A percentile compares a stretch with the other conserved stretches of the same genome.
Evolutionary conservation across 805 yeast genomes (phyloP).

Genomic region (Saccharomycodes ludwigii): DNA sequence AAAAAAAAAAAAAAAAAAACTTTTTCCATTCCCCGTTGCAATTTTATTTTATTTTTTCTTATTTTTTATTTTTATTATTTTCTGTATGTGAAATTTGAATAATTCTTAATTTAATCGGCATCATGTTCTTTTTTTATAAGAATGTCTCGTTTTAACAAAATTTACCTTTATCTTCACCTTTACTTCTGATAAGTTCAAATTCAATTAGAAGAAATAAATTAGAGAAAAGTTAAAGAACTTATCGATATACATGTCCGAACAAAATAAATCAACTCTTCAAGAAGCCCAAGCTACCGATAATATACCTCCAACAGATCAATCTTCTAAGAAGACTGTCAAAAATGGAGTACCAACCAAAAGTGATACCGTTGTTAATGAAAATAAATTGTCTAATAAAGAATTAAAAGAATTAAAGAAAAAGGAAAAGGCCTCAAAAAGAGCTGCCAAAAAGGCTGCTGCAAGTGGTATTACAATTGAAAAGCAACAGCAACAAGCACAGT

Average conservation of each 20-base stretch:
- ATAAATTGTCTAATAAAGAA: constrained; percentile 57
- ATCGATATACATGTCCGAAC: not conserved
- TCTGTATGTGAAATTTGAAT: no score
- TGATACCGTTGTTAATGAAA: constrained; percentile 11
- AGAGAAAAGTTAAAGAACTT: not conserved
- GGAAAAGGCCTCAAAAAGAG: constrained; percentile 86
- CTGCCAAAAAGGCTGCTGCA: constrained; percentile 62
- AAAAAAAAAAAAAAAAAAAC: no score
- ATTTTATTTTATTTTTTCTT: no score
- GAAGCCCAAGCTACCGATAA: not conserved
- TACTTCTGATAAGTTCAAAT: constrained; percentile 1
- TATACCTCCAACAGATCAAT: constrained; percentile 3
- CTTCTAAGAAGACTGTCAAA: constrained; percentile 3
- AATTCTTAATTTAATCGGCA: constrained; percentile 2
- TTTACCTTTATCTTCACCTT: no score
- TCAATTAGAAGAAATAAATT: not conserved
- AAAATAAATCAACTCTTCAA: not conserved
- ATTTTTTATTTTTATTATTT: no score
- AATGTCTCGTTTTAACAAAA: not conserved
- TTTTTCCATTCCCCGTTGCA: no score
- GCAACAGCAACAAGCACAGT: constrained; percentile 27
- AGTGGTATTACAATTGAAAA: constrained; percentile 38
- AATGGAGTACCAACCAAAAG: constrained; percentile 1
- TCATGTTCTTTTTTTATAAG: not conserved
- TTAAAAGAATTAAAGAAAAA: constrained; percentile 78